phyloP scores from a whole-genome alignment of 495 filamentous ascomycete species.

The Xylaria acuta region DNA sequence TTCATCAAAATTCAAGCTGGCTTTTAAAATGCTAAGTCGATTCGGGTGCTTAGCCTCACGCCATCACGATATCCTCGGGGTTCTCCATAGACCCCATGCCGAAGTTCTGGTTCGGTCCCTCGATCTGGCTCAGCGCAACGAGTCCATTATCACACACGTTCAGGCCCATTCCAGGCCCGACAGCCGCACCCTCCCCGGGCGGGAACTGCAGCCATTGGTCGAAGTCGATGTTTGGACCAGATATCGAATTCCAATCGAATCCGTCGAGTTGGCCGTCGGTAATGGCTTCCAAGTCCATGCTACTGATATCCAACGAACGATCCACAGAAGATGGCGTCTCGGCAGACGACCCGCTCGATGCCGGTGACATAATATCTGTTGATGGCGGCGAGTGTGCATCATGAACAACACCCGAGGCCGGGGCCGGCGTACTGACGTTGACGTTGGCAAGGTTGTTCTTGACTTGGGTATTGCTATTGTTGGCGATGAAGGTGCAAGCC shows the following conservation, averaged over 20 bases:
- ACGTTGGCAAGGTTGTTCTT: constrained; percentile 19
- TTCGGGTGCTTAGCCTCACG: background rate
- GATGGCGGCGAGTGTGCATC: constrained; percentile 42
- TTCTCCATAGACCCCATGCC: constrained; percentile 1
- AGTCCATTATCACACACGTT: constrained; percentile 25
- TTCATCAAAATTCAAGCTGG: background rate
- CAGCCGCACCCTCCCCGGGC: constrained; percentile 37
- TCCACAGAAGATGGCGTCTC: constrained; percentile 29
- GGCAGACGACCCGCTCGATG: constrained; percentile 34
- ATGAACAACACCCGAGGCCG: constrained; percentile 26
- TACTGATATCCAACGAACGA: constrained; percentile 17
- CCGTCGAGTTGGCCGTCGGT: constrained; percentile 37
- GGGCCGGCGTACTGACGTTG: background rate
- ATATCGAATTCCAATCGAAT: constrained; percentile 48
- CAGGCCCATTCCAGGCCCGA: constrained; percentile 24
- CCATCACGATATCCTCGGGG: constrained; percentile 18
- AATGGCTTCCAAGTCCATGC: constrained; percentile 33
- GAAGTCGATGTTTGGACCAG: constrained; percentile 48
- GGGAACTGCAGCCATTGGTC: constrained; percentile 55
- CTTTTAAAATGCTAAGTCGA: background rate
- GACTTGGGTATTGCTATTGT: constrained; percentile 28
- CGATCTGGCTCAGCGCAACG: constrained; percentile 27
- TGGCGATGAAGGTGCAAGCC: constrained; percentile 32
- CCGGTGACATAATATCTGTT: constrained; percentile 43
- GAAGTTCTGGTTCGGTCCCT: constrained; percentile 17